These are phyloP conservation scores for Murraya paniculata DNA, from an alignment of 345 rosid species.

Conservation along the genomic window DNA sequence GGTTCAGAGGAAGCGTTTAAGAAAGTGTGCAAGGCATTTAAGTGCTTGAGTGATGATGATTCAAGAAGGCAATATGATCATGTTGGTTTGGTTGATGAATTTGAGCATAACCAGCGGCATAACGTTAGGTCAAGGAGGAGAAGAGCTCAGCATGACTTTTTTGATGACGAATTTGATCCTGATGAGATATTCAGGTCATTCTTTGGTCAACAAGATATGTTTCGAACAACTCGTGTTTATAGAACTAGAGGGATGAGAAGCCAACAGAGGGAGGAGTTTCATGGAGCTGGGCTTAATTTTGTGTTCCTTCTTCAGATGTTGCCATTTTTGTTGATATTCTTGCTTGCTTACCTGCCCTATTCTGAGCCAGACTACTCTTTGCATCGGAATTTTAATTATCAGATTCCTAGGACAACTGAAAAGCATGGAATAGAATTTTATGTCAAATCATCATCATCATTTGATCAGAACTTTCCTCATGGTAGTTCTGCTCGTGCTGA, in stretches of 20 bases:
- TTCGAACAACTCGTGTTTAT: conserved; percentile 43
- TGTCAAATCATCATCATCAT: conserved; percentile 61
- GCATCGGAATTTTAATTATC: conserved; percentile 55
- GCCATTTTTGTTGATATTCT: conserved; percentile 67
- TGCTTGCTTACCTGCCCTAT: conserved; percentile 71
- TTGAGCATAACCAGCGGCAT: conserved; percentile 48
- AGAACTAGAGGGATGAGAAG: conserved; percentile 43
- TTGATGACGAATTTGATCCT: conserved; percentile 65
- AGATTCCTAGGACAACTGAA: conserved; percentile 63
- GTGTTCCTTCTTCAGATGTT: conserved; percentile 61
- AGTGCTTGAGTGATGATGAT: conserved; percentile 67
- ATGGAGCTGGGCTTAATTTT: conserved; percentile 46
- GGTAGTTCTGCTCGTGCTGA: conserved; percentile 67
- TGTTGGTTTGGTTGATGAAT: conserved; percentile 59
- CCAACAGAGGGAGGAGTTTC: conserved; percentile 45
- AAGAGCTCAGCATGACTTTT: conserved; percentile 38
- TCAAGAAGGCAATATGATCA: conserved; percentile 80
- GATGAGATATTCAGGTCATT: conserved; percentile 78
- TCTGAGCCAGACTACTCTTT: conserved; percentile 78
- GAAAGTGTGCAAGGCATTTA: conserved; percentile 70
- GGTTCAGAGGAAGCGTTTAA: conserved; percentile 93
- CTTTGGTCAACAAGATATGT: conserved; percentile 57
- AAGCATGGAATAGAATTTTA: conserved; percentile 65
- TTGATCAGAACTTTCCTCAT: conserved; percentile 60
- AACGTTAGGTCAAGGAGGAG: conserved; percentile 65